Evolutionary conservation across 208 protist genomes (phyloP), one percentile per base, ranked within the genome.

Genomic region (Leishmania tropica): DNA sequence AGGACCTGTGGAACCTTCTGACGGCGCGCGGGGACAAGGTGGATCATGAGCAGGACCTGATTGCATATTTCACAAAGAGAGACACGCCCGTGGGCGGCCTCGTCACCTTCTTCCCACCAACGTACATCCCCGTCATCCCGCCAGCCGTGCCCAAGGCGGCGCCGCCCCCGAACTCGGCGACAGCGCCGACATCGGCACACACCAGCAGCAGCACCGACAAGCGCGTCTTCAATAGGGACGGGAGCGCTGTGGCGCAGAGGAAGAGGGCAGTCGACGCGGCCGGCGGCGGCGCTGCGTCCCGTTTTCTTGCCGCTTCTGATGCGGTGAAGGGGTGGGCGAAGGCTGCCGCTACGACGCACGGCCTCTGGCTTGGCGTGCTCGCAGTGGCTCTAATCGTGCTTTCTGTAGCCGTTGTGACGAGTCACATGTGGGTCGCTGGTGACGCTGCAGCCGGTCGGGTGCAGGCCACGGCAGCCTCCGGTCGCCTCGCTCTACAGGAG

Each of bases 21-120:
- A 62, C 62, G 77, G 81, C 62, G 56, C 84, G 70, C 47, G 81
- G 68, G 0, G 53, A 76, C 11, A 73, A 45, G 73, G 76, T 90
- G 3, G 84, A 87, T n/a, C 87, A 93, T 64, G 85, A 91, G 83
- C 80, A 86, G 45, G 86, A 91, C 75, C 28, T 94, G 21, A 73
- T 84, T 19, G 87, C 89, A 15, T 83, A 85, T 64, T 93, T 93
- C 62, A 81, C 75, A 2, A 87, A 83, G 56, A 75, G 48, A 31
- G 76, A 84, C 53, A 79, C 84, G 0, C 88, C 90, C 2, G 76
- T 81, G 1, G 85, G 85, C 47, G 86, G 86, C 47, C 76, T 88
- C 24, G 87, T 93, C 42, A 89, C 81, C 2, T 88, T 90, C 35
- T 81, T 93, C 28, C 83, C 88, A 15, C 79, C 86, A 1, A 83